Percentiles rank a stretch among this genome's conserved stretches.
Conservation (phyloP, 2,329 filamentous ascomycete species). For the Raffaelea albimanens region DNA sequence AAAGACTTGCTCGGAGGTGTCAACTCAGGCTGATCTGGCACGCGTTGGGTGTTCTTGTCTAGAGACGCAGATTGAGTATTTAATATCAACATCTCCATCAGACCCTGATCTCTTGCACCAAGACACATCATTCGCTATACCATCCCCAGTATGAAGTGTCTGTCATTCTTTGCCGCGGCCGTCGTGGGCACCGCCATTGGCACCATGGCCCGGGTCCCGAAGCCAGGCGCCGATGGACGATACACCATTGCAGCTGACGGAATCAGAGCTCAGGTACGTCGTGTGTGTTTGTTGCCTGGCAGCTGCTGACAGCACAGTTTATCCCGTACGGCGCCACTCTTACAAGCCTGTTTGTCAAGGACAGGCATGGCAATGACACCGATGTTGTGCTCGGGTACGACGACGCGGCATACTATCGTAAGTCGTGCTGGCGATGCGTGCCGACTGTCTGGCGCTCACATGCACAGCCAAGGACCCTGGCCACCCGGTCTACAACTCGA, state of each 20-base stretch:
- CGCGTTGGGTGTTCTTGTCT: no score
- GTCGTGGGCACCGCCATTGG: no score
- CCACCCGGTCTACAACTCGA: constrained; percentile 52
- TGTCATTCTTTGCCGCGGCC: no score
- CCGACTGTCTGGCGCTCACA: background rate
- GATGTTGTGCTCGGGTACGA: constrained; percentile 58
- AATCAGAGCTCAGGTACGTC: constrained; percentile 27
- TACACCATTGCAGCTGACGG: constrained; percentile 25
- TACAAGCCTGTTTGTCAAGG: constrained; percentile 53
- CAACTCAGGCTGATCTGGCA: no score
- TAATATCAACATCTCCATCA: no score
- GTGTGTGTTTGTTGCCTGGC: constrained; percentile 19
- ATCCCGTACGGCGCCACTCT: constrained; percentile 53
- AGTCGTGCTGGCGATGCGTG: background rate
- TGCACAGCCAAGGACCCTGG: constrained; percentile 30
- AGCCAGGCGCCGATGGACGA: constrained; percentile 21
- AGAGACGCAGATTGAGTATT: no score
- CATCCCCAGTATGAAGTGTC: no score
- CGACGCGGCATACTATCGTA: constrained; percentile 47
- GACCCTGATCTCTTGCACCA: no score
- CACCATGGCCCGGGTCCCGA: background rate
- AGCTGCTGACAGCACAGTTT: constrained; percentile 37
- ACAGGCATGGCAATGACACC: constrained; percentile 50
- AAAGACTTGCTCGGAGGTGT: no score
- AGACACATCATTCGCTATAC: no score